phyloP scores from a whole-genome alignment of 2,329 filamentous ascomycete genomes.

The Neofusicoccum kwambonambiense region DNA sequence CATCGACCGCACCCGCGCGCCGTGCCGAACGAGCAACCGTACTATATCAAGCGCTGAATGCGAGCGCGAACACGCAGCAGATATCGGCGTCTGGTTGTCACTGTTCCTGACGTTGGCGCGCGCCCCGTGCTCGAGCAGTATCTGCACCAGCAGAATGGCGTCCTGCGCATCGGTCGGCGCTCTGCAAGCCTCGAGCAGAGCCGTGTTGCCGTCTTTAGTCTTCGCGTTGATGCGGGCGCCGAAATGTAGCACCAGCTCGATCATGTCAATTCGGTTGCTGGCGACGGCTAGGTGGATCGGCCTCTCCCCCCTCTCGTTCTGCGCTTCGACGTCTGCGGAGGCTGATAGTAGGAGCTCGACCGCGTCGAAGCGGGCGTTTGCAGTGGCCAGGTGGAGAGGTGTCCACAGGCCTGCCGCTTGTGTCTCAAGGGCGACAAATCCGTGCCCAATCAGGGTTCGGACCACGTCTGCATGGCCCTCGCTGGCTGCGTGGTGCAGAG shows the following conservation, averaged over 20 bases:
- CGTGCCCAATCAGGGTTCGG: background rate
- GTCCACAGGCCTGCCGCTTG: background rate
- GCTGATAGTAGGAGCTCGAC: background rate
- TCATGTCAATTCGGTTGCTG: slow-evolving; percentile 28
- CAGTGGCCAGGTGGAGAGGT: background rate
- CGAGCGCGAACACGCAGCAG: slow-evolving; percentile 57
- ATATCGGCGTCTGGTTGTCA: slow-evolving; percentile 48
- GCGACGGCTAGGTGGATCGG: slow-evolving; percentile 26
- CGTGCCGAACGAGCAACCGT: slow-evolving; percentile 28
- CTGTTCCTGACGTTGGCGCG: slow-evolving; percentile 29
- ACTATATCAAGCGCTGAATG: slow-evolving; percentile 34
- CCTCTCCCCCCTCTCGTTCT: background rate
- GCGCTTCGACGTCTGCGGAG: background rate
- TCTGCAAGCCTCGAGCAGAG: slow-evolving; percentile 34
- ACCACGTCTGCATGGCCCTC: background rate
- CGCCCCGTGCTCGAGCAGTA: background rate
- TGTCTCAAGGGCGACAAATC: background rate
- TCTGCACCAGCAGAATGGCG: background rate
- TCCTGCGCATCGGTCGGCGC: background rate
- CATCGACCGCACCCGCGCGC: slow-evolving; percentile 29
- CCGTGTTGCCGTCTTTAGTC: slow-evolving; percentile 37
- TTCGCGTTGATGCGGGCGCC: slow-evolving; percentile 34
- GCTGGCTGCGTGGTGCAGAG: background rate
- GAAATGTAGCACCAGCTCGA: slow-evolving; percentile 32
- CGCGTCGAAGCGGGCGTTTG: background rate